Evolutionary conservation across 2,329 filamentous ascomycete genomes (phyloP).

Genomic region (Diaporthe humulicola): DNA sequence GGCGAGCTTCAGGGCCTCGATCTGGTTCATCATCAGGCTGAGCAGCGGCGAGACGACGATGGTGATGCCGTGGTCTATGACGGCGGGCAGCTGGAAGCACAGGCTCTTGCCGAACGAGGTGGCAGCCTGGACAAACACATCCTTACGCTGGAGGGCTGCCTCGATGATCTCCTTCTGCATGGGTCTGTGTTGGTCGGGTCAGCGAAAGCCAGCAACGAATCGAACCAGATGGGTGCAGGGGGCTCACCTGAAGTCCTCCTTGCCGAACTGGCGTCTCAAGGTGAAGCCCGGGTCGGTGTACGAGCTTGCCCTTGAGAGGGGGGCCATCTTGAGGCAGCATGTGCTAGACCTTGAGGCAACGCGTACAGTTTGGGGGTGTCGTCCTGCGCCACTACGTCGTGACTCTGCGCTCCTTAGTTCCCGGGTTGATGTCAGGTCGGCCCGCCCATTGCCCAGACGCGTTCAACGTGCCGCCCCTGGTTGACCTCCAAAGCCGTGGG

Average conservation of each 20-base stretch:
- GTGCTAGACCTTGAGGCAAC: background rate
- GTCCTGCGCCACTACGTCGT: slow-evolving; percentile 22
- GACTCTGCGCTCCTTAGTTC: slow-evolving; percentile 29
- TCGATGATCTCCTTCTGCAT: slow-evolving; percentile 89
- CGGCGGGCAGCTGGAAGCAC: slow-evolving; percentile 91
- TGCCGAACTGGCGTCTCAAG: slow-evolving; percentile 79
- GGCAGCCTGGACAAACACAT: slow-evolving; percentile 94
- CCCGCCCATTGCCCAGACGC: slow-evolving; percentile 23
- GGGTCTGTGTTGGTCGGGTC: slow-evolving; percentile 66
- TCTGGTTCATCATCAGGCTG: slow-evolving; percentile 96
- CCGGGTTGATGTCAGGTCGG: slow-evolving; percentile 30
- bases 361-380: background rate
- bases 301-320: slow-evolving; percentile 60
- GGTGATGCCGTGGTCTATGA: slow-evolving; percentile 89
- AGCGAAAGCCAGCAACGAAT: background rate
- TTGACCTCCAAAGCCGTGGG: background rate
- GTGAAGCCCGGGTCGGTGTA: slow-evolving; percentile 80
- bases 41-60: slow-evolving; percentile 91
- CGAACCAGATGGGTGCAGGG: background rate
- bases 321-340: slow-evolving; percentile 51
- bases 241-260: slow-evolving; percentile 76
- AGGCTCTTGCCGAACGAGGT: slow-evolving; percentile 94
- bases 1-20: slow-evolving; percentile 80
- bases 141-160: slow-evolving; percentile 83
- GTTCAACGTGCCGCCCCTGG: background rate